Base-by-base conservation (phyloP, 108 stramenopile genomes). In the Cyclostephanos tholiformis region DNA sequence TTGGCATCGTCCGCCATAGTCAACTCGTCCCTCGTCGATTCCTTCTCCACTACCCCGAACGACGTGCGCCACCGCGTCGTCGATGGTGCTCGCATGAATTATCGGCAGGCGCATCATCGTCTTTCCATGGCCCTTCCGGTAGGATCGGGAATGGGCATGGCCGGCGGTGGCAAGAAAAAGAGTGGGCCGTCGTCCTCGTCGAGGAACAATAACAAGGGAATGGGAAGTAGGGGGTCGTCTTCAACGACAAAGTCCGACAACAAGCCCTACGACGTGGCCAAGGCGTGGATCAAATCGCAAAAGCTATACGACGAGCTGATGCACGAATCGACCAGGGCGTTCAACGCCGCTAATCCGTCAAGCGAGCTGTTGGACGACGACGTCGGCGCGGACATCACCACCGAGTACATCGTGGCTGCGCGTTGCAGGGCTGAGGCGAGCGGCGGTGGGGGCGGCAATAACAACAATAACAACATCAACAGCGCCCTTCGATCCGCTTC, bases 401-500 rank as follows among this genome's bases (percentile, higher is more conserved):
- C 85, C 0, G 91, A 92, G 67, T 89, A 88, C 65, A 73, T 93
- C 16, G 70, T 93, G 13, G 80, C 92, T 2, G 88, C 88, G 20
- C 78, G 87, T n/a, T 64, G 57, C 57, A 74, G 74, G 46, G 72
- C 48, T 7, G 71, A 59, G 19, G n/a, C n/a, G n/a, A n/a, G n/a
- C n/a, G n/a, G n/a, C n/a, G n/a, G n/a, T n/a, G n/a, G n/a, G n/a
- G n/a, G n/a, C n/a, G 36, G 38, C 30, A 36, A 43, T n/a, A 17
- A 0, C 53, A 26, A 16, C 53, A 5, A 5, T 23, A 55, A 55
- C 26, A 12, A 12, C 10, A 26, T 0, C 26, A 16, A 16, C 26
- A 58, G 30, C 30, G 57, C 57, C 6, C 2, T 30, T 14, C 57
- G 57, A 20, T 58, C 30, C 20, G 85, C 88, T 4, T 52, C 85